Conservation (phyloP, 257 asterid genomes). For the Ocimum tenuiflorum region DNA sequence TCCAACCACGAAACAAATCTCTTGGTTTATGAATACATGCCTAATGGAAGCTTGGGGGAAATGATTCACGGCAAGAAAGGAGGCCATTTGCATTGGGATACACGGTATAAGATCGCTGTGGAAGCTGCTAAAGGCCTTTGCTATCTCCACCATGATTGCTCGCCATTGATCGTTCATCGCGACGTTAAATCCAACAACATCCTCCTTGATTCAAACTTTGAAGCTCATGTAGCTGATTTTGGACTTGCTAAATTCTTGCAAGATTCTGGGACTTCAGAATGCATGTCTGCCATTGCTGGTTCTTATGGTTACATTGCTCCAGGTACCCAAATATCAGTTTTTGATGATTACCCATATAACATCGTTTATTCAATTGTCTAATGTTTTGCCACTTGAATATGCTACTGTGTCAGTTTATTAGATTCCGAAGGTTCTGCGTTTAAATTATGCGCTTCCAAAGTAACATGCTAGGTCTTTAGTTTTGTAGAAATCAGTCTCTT, state of each 20-base stretch:
- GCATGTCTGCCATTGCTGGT: conserved; percentile 99
- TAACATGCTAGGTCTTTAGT: conserved; percentile 22
- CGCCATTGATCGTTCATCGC: conserved; percentile 84
- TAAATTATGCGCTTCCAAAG: conserved; percentile 20
- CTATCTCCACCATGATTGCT: conserved; percentile 95
- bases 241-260: conserved; percentile 98
- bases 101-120: conserved; percentile 72
- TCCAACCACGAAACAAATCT: conserved; percentile 87
- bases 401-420: not conserved
- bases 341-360: not conserved
- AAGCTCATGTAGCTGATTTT: conserved; percentile 97
- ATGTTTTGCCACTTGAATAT: conserved; percentile 7
- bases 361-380: not conserved
- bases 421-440: not conserved
- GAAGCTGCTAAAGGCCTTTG: conserved; percentile 96
- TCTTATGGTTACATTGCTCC: conserved; percentile 98
- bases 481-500: conserved; percentile 22
- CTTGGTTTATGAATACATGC: conserved; percentile 88
- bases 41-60: conserved; percentile 95
- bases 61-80: conserved; percentile 94
- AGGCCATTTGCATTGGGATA: conserved; percentile 90
- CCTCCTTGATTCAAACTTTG: conserved; percentile 66
- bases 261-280: conserved; percentile 83
- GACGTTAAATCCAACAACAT: conserved; percentile 93
- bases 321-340: conserved; percentile 35